These are phyloP conservation scores for Priceomyces haplophilus DNA, from an alignment of 805 yeast species.

Conservation along the genomic window DNA sequence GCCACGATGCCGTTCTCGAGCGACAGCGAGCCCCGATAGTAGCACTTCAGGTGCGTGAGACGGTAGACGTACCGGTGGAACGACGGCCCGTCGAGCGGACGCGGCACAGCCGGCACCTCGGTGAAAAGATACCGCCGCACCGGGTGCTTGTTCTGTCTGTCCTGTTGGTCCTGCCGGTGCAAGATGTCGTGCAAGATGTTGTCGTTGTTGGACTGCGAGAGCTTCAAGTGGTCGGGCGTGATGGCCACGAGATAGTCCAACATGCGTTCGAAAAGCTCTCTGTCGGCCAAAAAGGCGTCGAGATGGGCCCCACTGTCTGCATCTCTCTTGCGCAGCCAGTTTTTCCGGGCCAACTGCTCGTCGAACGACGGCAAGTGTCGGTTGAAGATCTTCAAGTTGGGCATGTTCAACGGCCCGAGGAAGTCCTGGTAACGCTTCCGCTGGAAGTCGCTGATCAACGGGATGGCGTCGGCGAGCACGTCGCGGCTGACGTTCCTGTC, in stretches of 20 bases:
- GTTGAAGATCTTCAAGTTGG: constrained; percentile 30
- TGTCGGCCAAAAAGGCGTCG: constrained; percentile 25
- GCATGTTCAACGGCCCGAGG: constrained; percentile 32
- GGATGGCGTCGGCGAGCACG: constrained; percentile 12
- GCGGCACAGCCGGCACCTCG: constrained; percentile 34
- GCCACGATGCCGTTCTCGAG: constrained; percentile 35
- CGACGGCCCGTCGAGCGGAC: constrained; percentile 20
- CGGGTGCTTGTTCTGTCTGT: constrained; percentile 10
- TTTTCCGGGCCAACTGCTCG: constrained; percentile 19
- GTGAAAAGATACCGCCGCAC: constrained; percentile 23
- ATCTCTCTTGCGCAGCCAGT: constrained; percentile 24
- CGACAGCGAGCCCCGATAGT: constrained; percentile 32
- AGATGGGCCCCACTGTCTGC: constrained; percentile 17
- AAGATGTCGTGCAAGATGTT: constrained; percentile 15
- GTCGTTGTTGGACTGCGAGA: constrained; percentile 12
- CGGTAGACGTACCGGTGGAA: constrained; percentile 36
- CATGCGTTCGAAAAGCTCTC: constrained; percentile 31
- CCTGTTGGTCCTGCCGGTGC: constrained; percentile 19
- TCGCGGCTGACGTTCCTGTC: constrained; percentile 10
- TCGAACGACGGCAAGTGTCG: constrained; percentile 23
- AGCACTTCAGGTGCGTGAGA: constrained; percentile 32
- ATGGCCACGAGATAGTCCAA: constrained; percentile 26
- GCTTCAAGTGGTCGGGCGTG: constrained; percentile 29
- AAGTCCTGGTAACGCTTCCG: constrained; percentile 28
- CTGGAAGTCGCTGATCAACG: constrained; percentile 16